Evolutionary conservation across 371 early-diverging fungal genomes (phyloP).

Genomic region (Phascolomyces articulosus): DNA sequence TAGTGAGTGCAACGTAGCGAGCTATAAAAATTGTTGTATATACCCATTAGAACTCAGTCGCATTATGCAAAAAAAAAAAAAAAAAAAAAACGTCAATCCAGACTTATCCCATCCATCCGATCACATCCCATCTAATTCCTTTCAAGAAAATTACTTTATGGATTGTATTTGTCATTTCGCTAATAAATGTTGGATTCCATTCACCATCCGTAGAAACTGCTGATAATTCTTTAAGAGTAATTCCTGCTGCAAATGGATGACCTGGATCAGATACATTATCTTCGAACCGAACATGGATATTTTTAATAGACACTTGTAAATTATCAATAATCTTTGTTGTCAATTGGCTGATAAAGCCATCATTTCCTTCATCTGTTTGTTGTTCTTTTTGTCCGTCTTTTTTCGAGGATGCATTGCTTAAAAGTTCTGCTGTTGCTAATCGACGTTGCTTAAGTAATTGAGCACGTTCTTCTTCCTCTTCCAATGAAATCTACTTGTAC

Average conservation of each 20-base stretch:
- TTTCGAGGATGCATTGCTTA: constrained; percentile 45
- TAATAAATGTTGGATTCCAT: constrained; percentile 75
- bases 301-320: constrained; percentile 83
- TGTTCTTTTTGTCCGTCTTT: constrained; percentile 57
- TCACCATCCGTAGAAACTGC: constrained; percentile 81
- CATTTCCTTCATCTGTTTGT: constrained; percentile 57
- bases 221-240: constrained; percentile 79
- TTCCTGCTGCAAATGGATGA: constrained; percentile 75
- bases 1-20: constrained; percentile 69
- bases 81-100: too few relatives aligned
- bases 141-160: constrained; percentile 76
- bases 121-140: too few relatives aligned
- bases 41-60: background rate
- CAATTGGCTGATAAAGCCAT: constrained; percentile 69
- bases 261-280: constrained; percentile 70
- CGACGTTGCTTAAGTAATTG: constrained; percentile 82
- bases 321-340: constrained; percentile 87
- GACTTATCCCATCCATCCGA: background rate
- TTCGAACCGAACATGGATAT: constrained; percentile 88
- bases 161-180: constrained; percentile 64
- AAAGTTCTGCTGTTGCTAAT: constrained; percentile 79
- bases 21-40: constrained; percentile 22
- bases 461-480: constrained; percentile 83
- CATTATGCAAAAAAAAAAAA: constrained; percentile 4
- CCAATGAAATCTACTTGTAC: constrained; percentile 40